Evolutionary conservation across 805 yeast species (phyloP).

Genomic region (Cyberlindnera subsufficiens): DNA sequence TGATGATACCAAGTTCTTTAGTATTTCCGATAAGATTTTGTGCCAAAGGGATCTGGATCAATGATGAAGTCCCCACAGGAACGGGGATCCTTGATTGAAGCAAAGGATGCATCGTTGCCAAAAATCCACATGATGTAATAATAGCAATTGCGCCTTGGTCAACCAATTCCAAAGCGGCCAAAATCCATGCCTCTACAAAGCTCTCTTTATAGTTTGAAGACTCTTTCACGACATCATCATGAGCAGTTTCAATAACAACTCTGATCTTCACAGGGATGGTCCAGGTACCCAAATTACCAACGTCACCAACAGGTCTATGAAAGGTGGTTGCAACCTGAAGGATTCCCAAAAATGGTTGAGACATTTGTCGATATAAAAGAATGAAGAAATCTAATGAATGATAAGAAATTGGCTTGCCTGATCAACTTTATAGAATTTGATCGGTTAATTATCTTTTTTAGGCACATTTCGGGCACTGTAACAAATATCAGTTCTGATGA

Average conservation of each 20-base stretch:
- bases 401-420: too few relatives aligned
- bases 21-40: conserved; percentile 16
- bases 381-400: too few relatives aligned
- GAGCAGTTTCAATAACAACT: conserved; percentile 7
- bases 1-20: conserved; percentile 25
- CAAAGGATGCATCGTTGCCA: conserved; percentile 26
- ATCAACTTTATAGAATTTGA: too few relatives aligned
- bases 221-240: conserved; percentile 9
- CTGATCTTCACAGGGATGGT: conserved; percentile 13
- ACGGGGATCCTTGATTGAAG: conserved; percentile 24
- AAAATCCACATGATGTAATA: conserved; percentile 31
- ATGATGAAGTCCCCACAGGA: conserved; percentile 29
- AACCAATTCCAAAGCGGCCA: conserved; percentile 23
- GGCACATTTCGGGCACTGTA: too few relatives aligned
- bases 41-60: conserved; percentile 28
- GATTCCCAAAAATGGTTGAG: conserved; percentile 11
- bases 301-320: conserved; percentile 16
- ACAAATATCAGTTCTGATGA: too few relatives aligned
- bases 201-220: conserved; percentile 18
- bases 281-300: conserved; percentile 12
- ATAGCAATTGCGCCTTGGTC: conserved; percentile 29
- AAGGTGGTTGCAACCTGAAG: conserved; percentile 13
- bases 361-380: not conserved
- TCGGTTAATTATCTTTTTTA: too few relatives aligned
- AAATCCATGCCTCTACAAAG: conserved; percentile 23